Conservation (phyloP, 306 rosid genomes). For the Neltuma alba region DNA sequence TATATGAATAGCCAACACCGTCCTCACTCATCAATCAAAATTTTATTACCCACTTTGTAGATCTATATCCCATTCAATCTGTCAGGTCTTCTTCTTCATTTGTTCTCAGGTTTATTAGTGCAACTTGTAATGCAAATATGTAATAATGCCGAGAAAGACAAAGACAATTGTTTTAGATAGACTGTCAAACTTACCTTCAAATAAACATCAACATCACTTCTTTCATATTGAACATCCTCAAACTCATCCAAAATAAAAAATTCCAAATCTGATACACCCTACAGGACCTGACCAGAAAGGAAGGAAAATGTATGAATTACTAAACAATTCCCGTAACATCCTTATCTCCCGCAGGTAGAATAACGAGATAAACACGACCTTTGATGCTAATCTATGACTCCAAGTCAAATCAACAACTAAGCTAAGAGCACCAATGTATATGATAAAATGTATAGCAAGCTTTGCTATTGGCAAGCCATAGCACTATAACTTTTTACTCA, state of each 20-base stretch:
- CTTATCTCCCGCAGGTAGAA: constrained; percentile 59
- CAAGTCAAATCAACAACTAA: too few relatives aligned
- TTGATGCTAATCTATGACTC: too few relatives aligned
- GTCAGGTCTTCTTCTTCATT: neutral
- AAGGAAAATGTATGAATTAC: neutral
- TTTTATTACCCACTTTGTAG: neutral
- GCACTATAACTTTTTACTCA: too few relatives aligned
- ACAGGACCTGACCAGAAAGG: too few relatives aligned
- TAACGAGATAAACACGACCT: constrained; percentile 93
- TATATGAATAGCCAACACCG: neutral
- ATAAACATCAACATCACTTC: constrained; percentile 62
- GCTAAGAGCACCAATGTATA: too few relatives aligned
- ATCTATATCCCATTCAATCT: constrained; percentile 3
- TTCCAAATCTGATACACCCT: constrained; percentile 66
- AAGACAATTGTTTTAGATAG: neutral
- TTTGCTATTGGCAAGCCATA: too few relatives aligned
- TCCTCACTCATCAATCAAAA: neutral
- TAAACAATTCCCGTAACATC: constrained; percentile 66
- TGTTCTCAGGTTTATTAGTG: neutral
- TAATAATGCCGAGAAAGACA: neutral
- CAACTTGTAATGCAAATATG: neutral
- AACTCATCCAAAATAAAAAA: constrained; percentile 67
- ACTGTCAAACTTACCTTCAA: constrained; percentile 42
- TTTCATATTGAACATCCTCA: constrained; percentile 81
- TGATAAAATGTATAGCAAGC: too few relatives aligned